A percentile compares a stretch with the other conserved stretches of the same genome.
Evolutionary conservation across 305 asterid species (phyloP).

Genomic region (Lippia alba): DNA sequence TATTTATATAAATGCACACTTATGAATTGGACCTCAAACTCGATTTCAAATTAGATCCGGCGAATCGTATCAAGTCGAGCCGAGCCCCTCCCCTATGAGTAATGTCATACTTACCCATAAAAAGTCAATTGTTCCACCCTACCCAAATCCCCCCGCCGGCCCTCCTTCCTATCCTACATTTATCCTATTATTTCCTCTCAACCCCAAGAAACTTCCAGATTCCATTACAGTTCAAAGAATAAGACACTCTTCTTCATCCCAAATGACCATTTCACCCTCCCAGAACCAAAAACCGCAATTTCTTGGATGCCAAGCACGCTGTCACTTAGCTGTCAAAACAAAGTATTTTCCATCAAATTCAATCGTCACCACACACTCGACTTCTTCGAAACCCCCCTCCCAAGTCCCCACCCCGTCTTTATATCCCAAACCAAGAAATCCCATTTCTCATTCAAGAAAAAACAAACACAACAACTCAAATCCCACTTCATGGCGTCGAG

Average conservation of each 20-base stretch:
- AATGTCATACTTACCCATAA: no score
- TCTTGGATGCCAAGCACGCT: conserved; percentile 9
- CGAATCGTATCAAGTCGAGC: no score
- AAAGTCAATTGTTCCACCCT: background rate
- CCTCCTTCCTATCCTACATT: background rate
- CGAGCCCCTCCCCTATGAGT: no score
- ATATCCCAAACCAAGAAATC: background rate
- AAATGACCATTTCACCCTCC: conserved; percentile 17
- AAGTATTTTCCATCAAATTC: background rate
- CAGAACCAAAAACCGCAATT: conserved; percentile 23
- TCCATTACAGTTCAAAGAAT: background rate
- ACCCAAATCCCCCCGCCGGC: background rate
- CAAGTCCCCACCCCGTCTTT: background rate
- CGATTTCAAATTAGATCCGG: no score
- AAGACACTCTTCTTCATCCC: background rate
- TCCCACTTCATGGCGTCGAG: conserved; percentile 50
- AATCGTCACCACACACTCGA: conserved; percentile 9
- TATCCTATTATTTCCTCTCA: background rate
- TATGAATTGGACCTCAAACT: no score
- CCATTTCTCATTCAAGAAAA: background rate
- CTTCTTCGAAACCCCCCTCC: conserved; percentile 34
- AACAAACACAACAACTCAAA: background rate
- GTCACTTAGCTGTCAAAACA: conserved; percentile 35
- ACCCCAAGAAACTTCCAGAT: conserved; percentile 19
- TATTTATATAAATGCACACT: no score